A percentile compares a stretch with the other conserved stretches of the same genome.
phyloP scores from a whole-genome alignment of 106 monocot genomes.

The Allium fistulosum region DNA sequence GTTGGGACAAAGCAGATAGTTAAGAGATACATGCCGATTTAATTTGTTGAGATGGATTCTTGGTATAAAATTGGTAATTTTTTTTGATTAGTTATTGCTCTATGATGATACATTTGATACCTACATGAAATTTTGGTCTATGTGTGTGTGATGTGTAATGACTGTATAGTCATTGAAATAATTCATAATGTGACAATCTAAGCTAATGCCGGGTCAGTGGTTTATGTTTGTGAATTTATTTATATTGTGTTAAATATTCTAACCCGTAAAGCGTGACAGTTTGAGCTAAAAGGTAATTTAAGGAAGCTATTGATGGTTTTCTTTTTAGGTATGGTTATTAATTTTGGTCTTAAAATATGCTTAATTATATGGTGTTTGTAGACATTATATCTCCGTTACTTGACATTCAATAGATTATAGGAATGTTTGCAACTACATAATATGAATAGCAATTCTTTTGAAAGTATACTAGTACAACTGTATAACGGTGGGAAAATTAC shows the following conservation, averaged over 20 bases:
- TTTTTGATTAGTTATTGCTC: neutral
- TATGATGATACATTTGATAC: neutral
- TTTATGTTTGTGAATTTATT: neutral
- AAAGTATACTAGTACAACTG: too few species aligned
- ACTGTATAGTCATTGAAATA: neutral
- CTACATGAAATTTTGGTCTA: neutral
- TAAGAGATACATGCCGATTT: slow-evolving; percentile 79
- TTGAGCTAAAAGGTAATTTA: too few species aligned
- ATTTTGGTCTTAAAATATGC: too few species aligned
- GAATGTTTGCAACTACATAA: too few species aligned
- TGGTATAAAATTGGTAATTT: neutral
- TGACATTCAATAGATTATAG: too few species aligned
- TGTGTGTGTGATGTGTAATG: neutral
- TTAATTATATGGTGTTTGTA: too few species aligned
- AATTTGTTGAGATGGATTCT: neutral
- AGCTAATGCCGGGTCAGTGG: neutral
- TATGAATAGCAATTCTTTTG: too few species aligned
- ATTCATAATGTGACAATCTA: neutral
- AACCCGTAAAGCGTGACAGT: too few species aligned
- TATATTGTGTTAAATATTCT: neutral
- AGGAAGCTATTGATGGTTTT: too few species aligned
- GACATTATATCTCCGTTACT: too few species aligned
- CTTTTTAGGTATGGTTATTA: too few species aligned
- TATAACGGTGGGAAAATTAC: too few species aligned
- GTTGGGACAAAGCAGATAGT: slow-evolving; percentile 53